phyloP scores from a whole-genome alignment of 257 asterid genomes.

The Solanum chilense region DNA sequence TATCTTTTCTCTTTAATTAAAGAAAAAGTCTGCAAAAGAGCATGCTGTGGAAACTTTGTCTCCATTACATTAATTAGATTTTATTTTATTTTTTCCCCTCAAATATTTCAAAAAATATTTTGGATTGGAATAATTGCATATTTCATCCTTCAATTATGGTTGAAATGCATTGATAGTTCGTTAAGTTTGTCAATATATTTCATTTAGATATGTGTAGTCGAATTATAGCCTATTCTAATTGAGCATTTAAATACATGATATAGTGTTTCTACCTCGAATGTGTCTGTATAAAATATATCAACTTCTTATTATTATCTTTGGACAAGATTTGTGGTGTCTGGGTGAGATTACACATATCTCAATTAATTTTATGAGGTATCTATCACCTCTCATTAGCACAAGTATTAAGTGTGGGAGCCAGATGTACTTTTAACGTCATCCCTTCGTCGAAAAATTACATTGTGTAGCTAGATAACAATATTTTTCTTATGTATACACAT shows the following conservation, averaged over 20 bases:
- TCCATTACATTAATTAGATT: conserved; percentile 20
- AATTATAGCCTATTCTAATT: neutral
- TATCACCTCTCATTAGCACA: neutral
- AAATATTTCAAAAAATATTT: neutral
- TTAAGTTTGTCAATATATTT: neutral
- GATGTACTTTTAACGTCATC: too few relatives aligned
- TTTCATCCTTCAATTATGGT: neutral
- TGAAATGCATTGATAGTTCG: neutral
- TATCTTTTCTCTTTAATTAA: conserved; percentile 30
- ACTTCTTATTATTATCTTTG: neutral
- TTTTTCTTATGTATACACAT: too few relatives aligned
- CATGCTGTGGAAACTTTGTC: conserved; percentile 89
- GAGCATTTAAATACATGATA: neutral
- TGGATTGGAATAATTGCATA: neutral
- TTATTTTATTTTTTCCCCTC: neutral
- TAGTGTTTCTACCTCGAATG: neutral
- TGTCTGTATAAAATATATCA: neutral
- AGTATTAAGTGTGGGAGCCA: neutral
- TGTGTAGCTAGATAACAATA: too few relatives aligned
- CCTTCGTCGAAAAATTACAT: too few relatives aligned
- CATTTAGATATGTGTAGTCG: neutral
- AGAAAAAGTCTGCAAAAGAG: conserved; percentile 57
- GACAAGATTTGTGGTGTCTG: neutral
- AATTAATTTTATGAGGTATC: fast-evolving
- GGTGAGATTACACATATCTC: neutral